Conservation (phyloP, 2,329 filamentous ascomycete genomes). For the Furcasterigmium sp. region DNA sequence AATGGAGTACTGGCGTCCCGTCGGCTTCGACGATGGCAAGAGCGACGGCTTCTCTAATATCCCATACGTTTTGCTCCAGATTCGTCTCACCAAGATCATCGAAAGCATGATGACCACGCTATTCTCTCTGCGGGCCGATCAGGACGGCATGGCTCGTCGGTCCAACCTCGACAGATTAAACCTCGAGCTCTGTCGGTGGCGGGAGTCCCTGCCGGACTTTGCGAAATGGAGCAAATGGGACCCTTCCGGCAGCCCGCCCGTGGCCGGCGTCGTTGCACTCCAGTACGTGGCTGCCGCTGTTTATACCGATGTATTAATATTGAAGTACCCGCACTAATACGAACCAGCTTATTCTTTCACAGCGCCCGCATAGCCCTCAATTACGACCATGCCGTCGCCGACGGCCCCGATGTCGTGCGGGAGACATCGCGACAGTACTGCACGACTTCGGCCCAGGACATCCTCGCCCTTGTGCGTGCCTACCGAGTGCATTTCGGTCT, state of each 20-base stretch:
- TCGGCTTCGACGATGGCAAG: slow-evolving; percentile 13
- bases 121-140: slow-evolving; percentile 5
- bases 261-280: background rate
- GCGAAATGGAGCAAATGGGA: slow-evolving; percentile 16
- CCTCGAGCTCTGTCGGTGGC: slow-evolving; percentile 14
- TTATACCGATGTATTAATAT: too few species aligned
- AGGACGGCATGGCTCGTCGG: slow-evolving; percentile 3
- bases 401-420: background rate
- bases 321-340: background rate
- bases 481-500: slow-evolving; percentile 16
- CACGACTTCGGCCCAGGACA: slow-evolving; percentile 14
- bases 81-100: slow-evolving; percentile 12
- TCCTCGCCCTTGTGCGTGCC: slow-evolving; percentile 13
- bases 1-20: slow-evolving; percentile 15
- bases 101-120: slow-evolving; percentile 15
- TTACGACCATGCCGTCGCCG: slow-evolving; percentile 11
- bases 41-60: slow-evolving; percentile 8
- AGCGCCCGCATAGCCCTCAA: slow-evolving; percentile 18
- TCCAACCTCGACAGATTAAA: slow-evolving; percentile 12
- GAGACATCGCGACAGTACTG: slow-evolving; percentile 9
- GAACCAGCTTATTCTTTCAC: slow-evolving; percentile 11
- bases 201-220: slow-evolving; percentile 11
- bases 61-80: slow-evolving; percentile 14
- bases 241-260: slow-evolving; percentile 7
- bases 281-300: background rate